phyloP scores from a whole-genome alignment of 208 protist genomes.

The Blechomonas ayalai region DNA sequence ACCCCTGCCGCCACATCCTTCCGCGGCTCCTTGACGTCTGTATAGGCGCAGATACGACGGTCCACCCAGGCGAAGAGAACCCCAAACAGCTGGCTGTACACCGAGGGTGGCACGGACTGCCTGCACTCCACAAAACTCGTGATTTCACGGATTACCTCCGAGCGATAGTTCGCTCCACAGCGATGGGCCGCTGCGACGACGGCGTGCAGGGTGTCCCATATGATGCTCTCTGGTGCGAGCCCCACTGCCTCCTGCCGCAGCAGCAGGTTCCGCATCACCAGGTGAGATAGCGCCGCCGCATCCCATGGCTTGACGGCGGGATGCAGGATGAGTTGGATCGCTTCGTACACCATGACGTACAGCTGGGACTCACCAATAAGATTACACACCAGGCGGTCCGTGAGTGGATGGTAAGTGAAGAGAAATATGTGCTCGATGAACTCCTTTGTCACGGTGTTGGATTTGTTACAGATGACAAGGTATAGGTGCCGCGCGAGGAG shows the following conservation, averaged over 20 bases:
- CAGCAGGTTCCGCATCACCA: conserved; percentile 59
- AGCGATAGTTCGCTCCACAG: conserved; percentile 57
- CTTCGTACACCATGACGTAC: conserved; percentile 54
- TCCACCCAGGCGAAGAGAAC: conserved; percentile 66
- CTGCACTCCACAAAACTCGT: conserved; percentile 46
- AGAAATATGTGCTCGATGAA: conserved; percentile 55
- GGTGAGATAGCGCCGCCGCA: conserved; percentile 42
- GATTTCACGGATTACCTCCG: conserved; percentile 59
- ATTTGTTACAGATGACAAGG: conserved; percentile 60
- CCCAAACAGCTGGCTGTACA: conserved; percentile 63
- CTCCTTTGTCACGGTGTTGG: conserved; percentile 26
- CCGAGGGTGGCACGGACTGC: conserved; percentile 2
- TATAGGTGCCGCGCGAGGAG: conserved; percentile 79
- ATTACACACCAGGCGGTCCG: conserved; percentile 40
- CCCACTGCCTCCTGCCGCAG: conserved; percentile 33
- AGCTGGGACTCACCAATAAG: conserved; percentile 36
- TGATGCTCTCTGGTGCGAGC: conserved; percentile 37
- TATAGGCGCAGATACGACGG: conserved; percentile 24
- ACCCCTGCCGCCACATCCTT: conserved; percentile 76
- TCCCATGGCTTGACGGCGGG: conserved; percentile 70
- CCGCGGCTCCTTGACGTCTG: conserved; percentile 20
- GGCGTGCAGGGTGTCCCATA: conserved; percentile 85
- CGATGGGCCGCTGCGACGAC: conserved; percentile 74
- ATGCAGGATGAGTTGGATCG: conserved; percentile 47
- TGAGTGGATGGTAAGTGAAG: conserved; percentile 69